phyloP scores from a whole-genome alignment of 495 filamentous ascomycete genomes.

The Cryomyces minteri region DNA sequence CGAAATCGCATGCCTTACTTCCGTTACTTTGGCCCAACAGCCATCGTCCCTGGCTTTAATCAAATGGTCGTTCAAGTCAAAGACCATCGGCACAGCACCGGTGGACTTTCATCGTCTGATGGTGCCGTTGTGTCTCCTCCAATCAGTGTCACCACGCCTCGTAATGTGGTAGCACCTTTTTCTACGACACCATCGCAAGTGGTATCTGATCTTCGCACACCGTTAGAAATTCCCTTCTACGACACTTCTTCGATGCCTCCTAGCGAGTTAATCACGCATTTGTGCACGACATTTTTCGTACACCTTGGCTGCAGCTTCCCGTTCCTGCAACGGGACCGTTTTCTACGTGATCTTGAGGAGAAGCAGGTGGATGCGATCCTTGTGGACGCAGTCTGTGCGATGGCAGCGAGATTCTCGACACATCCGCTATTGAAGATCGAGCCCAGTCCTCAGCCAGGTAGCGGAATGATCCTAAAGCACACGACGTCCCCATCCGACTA shows the following conservation, averaged over 20 bases:
- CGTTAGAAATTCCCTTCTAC: conserved; percentile 61
- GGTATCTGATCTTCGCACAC: conserved; percentile 19
- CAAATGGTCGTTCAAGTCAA: conserved; percentile 73
- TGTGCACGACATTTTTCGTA: conserved; percentile 59
- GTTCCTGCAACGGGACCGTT: conserved; percentile 51
- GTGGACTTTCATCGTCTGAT: conserved; percentile 2
- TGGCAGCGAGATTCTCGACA: conserved; percentile 65
- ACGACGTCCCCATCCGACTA: conserved; percentile 25
- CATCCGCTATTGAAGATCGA: conserved; percentile 37
- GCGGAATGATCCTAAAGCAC: conserved; percentile 1
- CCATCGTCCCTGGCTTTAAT: conserved; percentile 83
- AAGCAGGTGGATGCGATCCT: conserved; percentile 69
- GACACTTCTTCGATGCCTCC: conserved; percentile 50
- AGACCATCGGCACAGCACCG: conserved; percentile 25
- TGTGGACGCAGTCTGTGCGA: conserved; percentile 68
- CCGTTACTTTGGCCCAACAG: conserved; percentile 72
- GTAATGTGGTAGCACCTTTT: conserved; percentile 9
- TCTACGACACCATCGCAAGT: background rate
- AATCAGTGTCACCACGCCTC: background rate
- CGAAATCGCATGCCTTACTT: conserved; percentile 69
- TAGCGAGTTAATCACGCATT: conserved; percentile 49
- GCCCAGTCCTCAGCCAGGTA: conserved; percentile 26
- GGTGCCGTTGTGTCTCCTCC: background rate
- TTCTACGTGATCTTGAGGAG: conserved; percentile 50
- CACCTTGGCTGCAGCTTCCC: conserved; percentile 70